Base-by-base conservation (phyloP, 345 rosid species). In the Balakata baccata region DNA sequence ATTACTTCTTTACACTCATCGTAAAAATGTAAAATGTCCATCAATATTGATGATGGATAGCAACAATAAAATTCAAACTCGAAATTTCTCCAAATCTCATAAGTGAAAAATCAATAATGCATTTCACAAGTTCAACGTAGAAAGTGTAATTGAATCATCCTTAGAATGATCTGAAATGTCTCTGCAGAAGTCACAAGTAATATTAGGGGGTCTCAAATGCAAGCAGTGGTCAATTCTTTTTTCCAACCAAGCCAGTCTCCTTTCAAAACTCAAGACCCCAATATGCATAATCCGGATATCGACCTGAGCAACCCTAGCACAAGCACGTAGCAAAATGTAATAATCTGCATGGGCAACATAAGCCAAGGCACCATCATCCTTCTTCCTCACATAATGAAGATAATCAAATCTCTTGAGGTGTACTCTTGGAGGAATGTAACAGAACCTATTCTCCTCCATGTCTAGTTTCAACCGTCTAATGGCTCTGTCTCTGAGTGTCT, bases 331-430 rank as follows among this genome's bases (percentile, higher is more conserved):
- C 63, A 90, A 74, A 60, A 92, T 87, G 82, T 89, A 92, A 75
- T 94, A 90, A 83, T 92, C 97, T 3, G 94, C 95, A 70, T 92
- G 98, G 12, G 92, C 92, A 11, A 75, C 86, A 5, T 87, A 89
- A 39, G 84, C 75, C 49, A 83, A 68, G n/a, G 79, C 76, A 50
- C 94, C 96, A 37, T 85, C 84, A 34, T 87, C 89, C 67, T 58
- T 82, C 78, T 85, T 94, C 86, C 93, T 86, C 23, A 39, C 82
- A 29, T 89, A 88, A 14, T 87, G 93, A 73, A 90, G 88, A 76
- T 89, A 90, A 54, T 84, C 89, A n/a, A 75, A 65, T 79, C 88
- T 85, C 82, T 84, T 90, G 46, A 84, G 52, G 53, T 80, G 88
- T 67, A 79, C 83, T 68, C 93, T 89, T 2, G 97, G 95, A 1